Base-by-base conservation (phyloP, 768 basidiomycete genomes). In the Porpolomopsis calyptriformis region DNA sequence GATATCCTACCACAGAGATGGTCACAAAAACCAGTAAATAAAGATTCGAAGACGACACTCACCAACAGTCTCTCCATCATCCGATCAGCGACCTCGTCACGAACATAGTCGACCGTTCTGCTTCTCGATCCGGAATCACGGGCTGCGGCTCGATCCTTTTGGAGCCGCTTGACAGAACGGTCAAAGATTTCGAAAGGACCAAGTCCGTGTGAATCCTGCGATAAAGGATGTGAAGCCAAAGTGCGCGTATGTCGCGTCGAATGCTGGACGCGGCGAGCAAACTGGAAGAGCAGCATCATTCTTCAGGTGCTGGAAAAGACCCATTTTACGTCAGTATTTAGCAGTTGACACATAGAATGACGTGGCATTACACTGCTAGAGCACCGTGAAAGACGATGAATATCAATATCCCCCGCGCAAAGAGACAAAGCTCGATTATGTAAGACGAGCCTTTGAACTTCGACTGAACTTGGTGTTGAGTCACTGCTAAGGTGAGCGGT, bases 41-140 rank as follows among this genome's bases (percentile, higher is more conserved):
- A 41, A 40, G 52, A 34, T 49, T 29, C 33, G 43, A 35, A 52
- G 35, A 47, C 67, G 51, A 19, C 31, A 22, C 43, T 9, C 57
- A 91, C 94, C 69, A 87, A 63, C 51, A 99, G 76, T 46, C 94
- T 73, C 58, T 98, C 94, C 64, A 90, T 77, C 75, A 98, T 76
- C 49, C 84, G 72, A 51, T 91, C 87, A 18, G 93, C 91, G 7
- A 93, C 80, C 60, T 94, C 94, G 46, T 89, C 77, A 34, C 89
- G 76, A 23, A 99, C 68, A 63, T 97, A 97, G 69, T 99, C 94
- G 4, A 92, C 90, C 0, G 79, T 77, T 55, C 78, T 71, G 55
- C 86, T 91, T 24, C 70, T 67, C 19, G 64, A 61, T 16, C 83
- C 81, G 38, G 65, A 70, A 46, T 80, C 69, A 48, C 71, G 65